Base-by-base conservation (phyloP, 192 early-diverging fungal genomes). In the Coemansia sp. region DNA sequence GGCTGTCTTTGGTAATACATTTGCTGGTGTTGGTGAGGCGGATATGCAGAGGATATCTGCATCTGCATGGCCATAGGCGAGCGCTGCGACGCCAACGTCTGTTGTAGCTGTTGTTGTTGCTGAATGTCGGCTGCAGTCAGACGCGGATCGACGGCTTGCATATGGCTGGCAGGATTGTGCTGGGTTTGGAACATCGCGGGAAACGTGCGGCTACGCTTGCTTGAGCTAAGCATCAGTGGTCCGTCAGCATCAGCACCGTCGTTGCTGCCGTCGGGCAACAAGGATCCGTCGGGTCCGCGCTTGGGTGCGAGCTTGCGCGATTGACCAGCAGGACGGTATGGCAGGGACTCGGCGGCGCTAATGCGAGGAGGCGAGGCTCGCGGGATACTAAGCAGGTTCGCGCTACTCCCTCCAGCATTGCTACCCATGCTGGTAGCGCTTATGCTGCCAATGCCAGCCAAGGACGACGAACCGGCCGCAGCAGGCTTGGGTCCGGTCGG, bases 151-250 rank as follows among this genome's bases (percentile, higher is more conserved):
- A 19, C 34, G 9, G 38, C 63, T 20, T 65, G 69, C 12, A 42
- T 24, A 4, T 46, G 63, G 9, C 48, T 73, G 61, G 20, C 55
- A 4, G 74, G 75, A 24, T 69, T 74, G 15, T 55, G 53, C 32
- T 59, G 65, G 51, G 66, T 77, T 11, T 69, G 75, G 36, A 65
- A 29, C 45, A 65, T 59, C 0, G 80, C 60, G 5, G 80, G 80
- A 61, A 82, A 61, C 2, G 80, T 82, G 66, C 80, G 75, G 22
- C 80, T 77, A 39, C 80, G 80, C 69, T 82, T 82, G 61, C 66
- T 71, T 11, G 46, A 32, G 27, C 62, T 56, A 62, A 82, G 70
- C 72, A 72, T 77, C n/a, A 48, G n/a, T 10, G 80, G 75, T 2
- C 29, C 53, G 6, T 79, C 77, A 15, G 29, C 44, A 11, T 69